These are phyloP conservation scores for Schizophyllum amplum DNA, from an alignment of 1,284 basidiomycete species.

Conservation along the genomic window DNA sequence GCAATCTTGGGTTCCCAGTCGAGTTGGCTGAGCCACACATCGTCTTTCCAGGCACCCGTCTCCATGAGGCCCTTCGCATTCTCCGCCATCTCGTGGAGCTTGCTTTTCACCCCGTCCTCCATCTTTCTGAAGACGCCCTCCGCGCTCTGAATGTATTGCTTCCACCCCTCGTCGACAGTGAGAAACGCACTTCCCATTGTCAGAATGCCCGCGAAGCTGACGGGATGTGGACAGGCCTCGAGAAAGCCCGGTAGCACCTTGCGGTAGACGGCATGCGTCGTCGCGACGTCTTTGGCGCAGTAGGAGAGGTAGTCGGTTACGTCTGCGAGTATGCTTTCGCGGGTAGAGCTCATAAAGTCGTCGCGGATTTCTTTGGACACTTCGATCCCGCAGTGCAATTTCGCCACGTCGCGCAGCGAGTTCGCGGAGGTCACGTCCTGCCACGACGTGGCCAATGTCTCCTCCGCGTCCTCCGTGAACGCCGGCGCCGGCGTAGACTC, in stretches of 20 bases:
- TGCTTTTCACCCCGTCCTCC: constrained; percentile 65
- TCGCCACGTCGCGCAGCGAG: constrained; percentile 88
- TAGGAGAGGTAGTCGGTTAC: constrained; percentile 81
- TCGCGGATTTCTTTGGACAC: constrained; percentile 78
- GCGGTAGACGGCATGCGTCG: constrained; percentile 80
- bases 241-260: constrained; percentile 84
- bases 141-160: constrained; percentile 70
- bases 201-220: constrained; percentile 86
- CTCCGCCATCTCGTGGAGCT: constrained; percentile 64
- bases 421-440: constrained; percentile 91
- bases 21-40: constrained; percentile 86
- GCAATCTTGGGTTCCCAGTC: constrained; percentile 92
- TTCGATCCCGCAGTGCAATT: constrained; percentile 78
- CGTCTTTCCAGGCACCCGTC: constrained; percentile 54
- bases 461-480: constrained; percentile 29
- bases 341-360: constrained; percentile 66
- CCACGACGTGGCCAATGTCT: constrained; percentile 61
- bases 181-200: constrained; percentile 91
- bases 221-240: constrained; percentile 83
- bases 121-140: constrained; percentile 75
- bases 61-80: constrained; percentile 44
- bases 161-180: constrained; percentile 88
- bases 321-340: constrained; percentile 57
- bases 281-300: constrained; percentile 79
- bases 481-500: constrained; percentile 13